Base-by-base conservation (phyloP, 192 early-diverging fungal genomes). In the Umbelopsis sp. region DNA sequence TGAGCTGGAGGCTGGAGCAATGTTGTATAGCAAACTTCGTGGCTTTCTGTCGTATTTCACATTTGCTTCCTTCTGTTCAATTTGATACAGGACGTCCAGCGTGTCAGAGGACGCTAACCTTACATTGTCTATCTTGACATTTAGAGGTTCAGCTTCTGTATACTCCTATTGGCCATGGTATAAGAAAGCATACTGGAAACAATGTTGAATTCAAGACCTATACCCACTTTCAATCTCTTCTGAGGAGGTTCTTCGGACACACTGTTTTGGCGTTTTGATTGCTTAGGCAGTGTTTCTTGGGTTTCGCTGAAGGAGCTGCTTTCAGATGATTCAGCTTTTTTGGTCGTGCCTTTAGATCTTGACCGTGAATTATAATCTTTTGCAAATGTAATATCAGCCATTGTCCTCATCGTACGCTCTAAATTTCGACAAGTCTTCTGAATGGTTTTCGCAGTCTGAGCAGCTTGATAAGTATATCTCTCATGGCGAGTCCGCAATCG, bases 21-120 rank as follows among this genome's bases (percentile, higher is more conserved):
- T 35, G 30, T 61, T 61, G 27, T 61, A 61, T 61, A 61, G 21
- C 30, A 61, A 18, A 61, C 55, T 35, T 4, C 55, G 5, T n/a
- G 55, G 55, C 27, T 61, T 61, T 35, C 30, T 11, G 5, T 16
- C 27, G 15, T 61, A 61, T 6, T 22, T 61, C 30, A n/a, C 3
- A 5, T n/a, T n/a, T 0, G 55, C 55, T 35, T 61, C 27, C 55
- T 61, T 61, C 25, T 61, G 55, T 37, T 61, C 55, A 61, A 61
- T 61, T 61, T 61, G 55, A 33, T 33, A 61, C 13, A 61, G 30
- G 3, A 61, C 16, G 33, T 61, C 55, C 55, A 61, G 4, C 18
- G 21, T 61, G 18, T 61, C 16, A 27, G 55, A 61, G 0, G 55
- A 27, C 11, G 55, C 55, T 35, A 61, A 18, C 13, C 33, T 33